Conservation (phyloP, 805 yeast species). For the Metschnikowia proteae region DNA sequence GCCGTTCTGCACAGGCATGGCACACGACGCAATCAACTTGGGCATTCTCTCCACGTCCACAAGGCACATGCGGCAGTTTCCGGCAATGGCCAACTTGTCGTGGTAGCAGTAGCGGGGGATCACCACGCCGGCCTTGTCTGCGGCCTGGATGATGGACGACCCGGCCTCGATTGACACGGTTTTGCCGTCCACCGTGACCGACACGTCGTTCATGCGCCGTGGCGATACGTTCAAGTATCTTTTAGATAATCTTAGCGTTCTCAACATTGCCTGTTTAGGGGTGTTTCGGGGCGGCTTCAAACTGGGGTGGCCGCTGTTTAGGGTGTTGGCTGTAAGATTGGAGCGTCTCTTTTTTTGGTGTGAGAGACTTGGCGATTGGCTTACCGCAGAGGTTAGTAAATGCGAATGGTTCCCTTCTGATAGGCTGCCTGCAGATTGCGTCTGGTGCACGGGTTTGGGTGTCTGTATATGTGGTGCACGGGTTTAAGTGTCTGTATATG, state of each 20-base stretch:
- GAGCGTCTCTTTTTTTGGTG: background rate
- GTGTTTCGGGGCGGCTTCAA: background rate
- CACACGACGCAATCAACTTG: constrained; percentile 85
- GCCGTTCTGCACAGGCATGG: constrained; percentile 87
- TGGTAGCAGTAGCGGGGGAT: constrained; percentile 91
- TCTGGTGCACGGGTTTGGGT: background rate
- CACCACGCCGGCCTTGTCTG: constrained; percentile 84
- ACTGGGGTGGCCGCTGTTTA: too few species aligned
- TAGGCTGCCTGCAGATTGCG: constrained; percentile 18
- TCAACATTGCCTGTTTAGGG: constrained; percentile 8
- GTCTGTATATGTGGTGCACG: too few species aligned
- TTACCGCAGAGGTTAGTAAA: constrained; percentile 14
- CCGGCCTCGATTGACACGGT: constrained; percentile 80
- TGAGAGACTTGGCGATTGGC: constrained; percentile 4
- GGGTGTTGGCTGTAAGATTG: too few species aligned
- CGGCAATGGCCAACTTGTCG: constrained; percentile 85
- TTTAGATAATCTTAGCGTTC: constrained; percentile 15
- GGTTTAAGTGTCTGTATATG: too few species aligned
- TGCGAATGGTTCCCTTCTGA: constrained; percentile 19
- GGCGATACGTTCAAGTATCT: constrained; percentile 29
- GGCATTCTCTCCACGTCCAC: constrained; percentile 89
- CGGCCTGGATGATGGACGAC: constrained; percentile 84
- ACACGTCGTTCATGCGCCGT: constrained; percentile 49
- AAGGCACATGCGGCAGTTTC: constrained; percentile 90
- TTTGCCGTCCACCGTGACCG: constrained; percentile 62